Base-by-base conservation (phyloP, 257 asterid species). In the Gentiana dahurica region DNA sequence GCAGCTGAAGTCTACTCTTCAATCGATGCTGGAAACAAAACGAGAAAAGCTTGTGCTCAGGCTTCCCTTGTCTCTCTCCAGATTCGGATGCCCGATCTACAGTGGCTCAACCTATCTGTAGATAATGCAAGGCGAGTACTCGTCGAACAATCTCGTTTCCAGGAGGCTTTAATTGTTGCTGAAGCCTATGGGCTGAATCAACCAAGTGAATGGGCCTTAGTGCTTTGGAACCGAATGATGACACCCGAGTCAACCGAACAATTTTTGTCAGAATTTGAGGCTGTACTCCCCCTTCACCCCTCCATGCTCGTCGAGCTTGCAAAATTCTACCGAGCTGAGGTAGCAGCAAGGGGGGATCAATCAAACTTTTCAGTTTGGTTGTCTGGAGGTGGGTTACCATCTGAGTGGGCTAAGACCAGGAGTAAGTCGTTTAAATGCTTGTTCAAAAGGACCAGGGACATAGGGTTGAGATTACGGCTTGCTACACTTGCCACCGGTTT, bases 201-300 rank as follows among this genome's bases (percentile, higher is more conserved):
- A 71, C 86, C 98, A 2, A 77, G 97, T 39, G 98, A 92, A 54
- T 92, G 98, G 98, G 97, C 98, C 49, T 81, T 83, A 43, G 98
- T 92, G 33, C 81, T 92, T 60, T 92, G 98, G 98, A 93, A 92
- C 73, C 97, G 83, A 71, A 92, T 92, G 98, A 93, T 88, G 24
- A 81, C 84, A 62, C 98, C 98, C 1, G 98, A 92, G 68, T 83
- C 78, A 6, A 79, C 84, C 2, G 95, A 92, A 75, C 95, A 78
- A 63, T 92, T 92, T 66, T 85, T 88, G 51, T 88, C 95, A 6
- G 97, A 92, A 61, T 92, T 92, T 65, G 98, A 85, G 32, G 87
- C 95, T 46, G 98, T 92, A 13, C 70, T 88, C 59, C 98, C 97
- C 48, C 86, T 92, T 58, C 98, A 86, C 69, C 77, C 97, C 43